phyloP scores from a whole-genome alignment of 352 stramenopile genomes.

The Phytophthora uliginosa region DNA sequence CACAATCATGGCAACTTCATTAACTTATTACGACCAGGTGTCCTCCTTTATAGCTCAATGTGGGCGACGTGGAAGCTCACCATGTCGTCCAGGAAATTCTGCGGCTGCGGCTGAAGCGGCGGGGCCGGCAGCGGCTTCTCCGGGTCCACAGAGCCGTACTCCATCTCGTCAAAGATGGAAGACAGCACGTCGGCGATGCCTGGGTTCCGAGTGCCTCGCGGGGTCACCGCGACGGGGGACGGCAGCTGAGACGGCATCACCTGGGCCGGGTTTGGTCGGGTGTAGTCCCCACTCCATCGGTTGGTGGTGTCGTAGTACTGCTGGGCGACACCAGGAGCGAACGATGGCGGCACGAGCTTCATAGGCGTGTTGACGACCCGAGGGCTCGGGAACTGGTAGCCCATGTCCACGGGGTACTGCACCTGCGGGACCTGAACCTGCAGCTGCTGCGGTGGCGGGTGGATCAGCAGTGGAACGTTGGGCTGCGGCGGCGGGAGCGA shows the following conservation, averaged over 20 bases:
- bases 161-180: slow-evolving; percentile 54
- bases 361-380: slow-evolving; percentile 15
- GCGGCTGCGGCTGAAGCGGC: slow-evolving; percentile 26
- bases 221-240: slow-evolving; percentile 19
- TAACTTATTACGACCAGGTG: slow-evolving; percentile 30
- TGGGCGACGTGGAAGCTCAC: slow-evolving; percentile 55
- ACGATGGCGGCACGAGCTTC: slow-evolving; percentile 27
- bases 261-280: slow-evolving; percentile 14
- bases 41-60: slow-evolving; percentile 32
- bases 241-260: slow-evolving; percentile 30
- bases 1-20: slow-evolving; percentile 25
- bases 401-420: slow-evolving; percentile 27
- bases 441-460: slow-evolving; percentile 8
- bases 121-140: slow-evolving; percentile 29
- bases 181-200: slow-evolving; percentile 39
- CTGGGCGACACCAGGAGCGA: slow-evolving; percentile 33
- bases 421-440: slow-evolving; percentile 24
- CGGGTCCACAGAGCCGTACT: slow-evolving; percentile 23
- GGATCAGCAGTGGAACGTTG: slow-evolving; percentile 26
- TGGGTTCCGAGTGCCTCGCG: slow-evolving; percentile 21
- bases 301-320: slow-evolving; percentile 27
- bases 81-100: slow-evolving; percentile 55
- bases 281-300: slow-evolving; percentile 24
- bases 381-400: slow-evolving; percentile 36
- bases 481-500: slow-evolving; percentile 23